Conservation (phyloP, 169 alveolate genomes). For the Eimeria acervulina region DNA sequence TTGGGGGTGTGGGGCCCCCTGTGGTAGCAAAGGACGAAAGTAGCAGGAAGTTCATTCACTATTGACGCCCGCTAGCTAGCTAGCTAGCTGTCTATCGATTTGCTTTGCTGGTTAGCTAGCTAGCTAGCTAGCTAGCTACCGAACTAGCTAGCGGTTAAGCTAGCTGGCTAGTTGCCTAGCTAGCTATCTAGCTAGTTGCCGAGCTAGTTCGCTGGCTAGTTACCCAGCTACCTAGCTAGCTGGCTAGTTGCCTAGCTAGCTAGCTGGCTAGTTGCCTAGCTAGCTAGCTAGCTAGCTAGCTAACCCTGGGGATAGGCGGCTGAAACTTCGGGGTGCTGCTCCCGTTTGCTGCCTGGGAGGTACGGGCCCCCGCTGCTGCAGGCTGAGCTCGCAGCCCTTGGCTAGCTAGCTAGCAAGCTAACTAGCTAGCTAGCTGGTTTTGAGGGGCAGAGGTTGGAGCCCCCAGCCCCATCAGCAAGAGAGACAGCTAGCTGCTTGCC, state of each 20-base stretch:
- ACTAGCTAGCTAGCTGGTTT: neutral
- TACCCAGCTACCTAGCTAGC: neutral
- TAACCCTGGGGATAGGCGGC: neutral
- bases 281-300: constrained; percentile 15
- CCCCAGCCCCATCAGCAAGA: neutral
- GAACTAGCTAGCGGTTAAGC: constrained; percentile 29
- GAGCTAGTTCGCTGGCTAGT: neutral
- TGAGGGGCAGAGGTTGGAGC: neutral
- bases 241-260: neutral
- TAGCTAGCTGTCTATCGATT: neutral
- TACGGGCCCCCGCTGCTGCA: neutral
- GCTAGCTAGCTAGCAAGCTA: neutral
- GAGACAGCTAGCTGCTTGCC: neutral
- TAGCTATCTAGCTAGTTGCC: neutral
- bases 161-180: constrained; percentile 44
- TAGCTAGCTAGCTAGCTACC: constrained; percentile 8
- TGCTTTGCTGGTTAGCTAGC: neutral
- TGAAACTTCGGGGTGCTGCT: neutral
- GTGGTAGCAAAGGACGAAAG: constrained; percentile 1
- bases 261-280: neutral
- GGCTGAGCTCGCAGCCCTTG: neutral
- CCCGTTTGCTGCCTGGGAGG: neutral
- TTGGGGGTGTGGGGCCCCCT: constrained; percentile 78
- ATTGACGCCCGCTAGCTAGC: constrained; percentile 8
- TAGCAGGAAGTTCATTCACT: constrained; percentile 41